Evolutionary conservation across 306 rosid genomes (phyloP).

Genomic region (Gynostemma pentaphyllum): DNA sequence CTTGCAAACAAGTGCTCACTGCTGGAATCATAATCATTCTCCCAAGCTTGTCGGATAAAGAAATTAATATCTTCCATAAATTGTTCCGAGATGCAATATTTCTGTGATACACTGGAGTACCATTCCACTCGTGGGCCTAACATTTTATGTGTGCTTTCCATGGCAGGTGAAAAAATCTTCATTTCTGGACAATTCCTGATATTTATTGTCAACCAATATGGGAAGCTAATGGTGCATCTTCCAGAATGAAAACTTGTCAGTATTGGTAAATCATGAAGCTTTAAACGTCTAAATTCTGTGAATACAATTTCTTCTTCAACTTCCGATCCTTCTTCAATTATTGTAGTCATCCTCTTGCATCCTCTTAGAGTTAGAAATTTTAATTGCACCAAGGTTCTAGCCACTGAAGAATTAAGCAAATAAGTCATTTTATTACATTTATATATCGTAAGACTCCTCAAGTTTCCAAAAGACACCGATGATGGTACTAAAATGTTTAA

Average conservation of each 20-base stretch:
- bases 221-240: background rate
- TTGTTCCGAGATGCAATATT: background rate
- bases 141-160: background rate
- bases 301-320: background rate
- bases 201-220: background rate
- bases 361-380: fast-evolving
- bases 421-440: background rate
- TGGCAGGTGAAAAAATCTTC: conserved; percentile 4
- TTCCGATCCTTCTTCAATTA: background rate
- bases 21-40: background rate
- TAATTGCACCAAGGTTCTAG: background rate
- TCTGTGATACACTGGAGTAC: background rate
- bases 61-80: background rate
- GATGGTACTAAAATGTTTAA: background rate
- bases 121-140: background rate
- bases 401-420: background rate
- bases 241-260: conserved; percentile 5
- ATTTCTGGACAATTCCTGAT: background rate
- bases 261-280: background rate
- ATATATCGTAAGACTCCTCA: fast-evolving
- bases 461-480: background rate
- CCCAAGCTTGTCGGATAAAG: background rate
- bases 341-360: background rate
- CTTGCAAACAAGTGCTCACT: background rate
- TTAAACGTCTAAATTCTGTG: fast-evolving